Evolutionary conservation across 1,284 basidiomycete genomes (phyloP).

Genomic region (Pterula multifida): DNA sequence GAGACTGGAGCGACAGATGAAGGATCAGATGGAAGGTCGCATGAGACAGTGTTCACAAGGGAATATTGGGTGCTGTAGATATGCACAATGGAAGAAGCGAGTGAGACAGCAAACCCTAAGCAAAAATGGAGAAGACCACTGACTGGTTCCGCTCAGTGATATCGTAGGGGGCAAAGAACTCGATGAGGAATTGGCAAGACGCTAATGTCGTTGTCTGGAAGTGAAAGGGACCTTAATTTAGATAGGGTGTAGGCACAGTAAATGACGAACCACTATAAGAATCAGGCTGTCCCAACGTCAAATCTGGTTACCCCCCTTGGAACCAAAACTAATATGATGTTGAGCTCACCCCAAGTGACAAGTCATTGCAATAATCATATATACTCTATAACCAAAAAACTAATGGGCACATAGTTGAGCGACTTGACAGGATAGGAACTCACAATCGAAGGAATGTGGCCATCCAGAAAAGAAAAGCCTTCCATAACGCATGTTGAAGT

Average conservation of each 20-base stretch:
- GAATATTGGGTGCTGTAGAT: neutral
- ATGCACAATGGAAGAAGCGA: too few species aligned
- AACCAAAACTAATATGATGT: neutral
- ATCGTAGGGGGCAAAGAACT: conserved; percentile 27
- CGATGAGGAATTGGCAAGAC: conserved; percentile 42
- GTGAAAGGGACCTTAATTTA: too few species aligned
- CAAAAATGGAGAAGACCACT: neutral
- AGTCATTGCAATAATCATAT: conserved; percentile 64
- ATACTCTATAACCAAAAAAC: conserved; percentile 28
- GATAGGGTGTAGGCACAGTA: neutral
- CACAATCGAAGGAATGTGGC: conserved; percentile 49
- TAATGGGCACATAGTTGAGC: conserved; percentile 1
- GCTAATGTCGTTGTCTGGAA: conserved; percentile 43
- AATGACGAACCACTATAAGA: conserved; percentile 33
- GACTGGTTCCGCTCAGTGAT: conserved; percentile 11
- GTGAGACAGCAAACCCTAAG: too few species aligned
- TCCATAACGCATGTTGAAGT: conserved; percentile 36
- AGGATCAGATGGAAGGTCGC: too few species aligned
- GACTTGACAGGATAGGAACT: conserved; percentile 14
- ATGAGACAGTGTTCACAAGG: neutral
- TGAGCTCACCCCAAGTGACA: conserved; percentile 46
- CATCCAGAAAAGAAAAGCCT: conserved; percentile 39
- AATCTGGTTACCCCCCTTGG: too few species aligned
- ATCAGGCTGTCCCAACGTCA: too few species aligned
- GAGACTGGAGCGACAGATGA: too few species aligned